Percentiles rank a stretch among this genome's conserved stretches.
These are phyloP conservation scores for Podila epicladia DNA, from an alignment of 192 early-diverging fungal genomes.

Conservation along the genomic window DNA sequence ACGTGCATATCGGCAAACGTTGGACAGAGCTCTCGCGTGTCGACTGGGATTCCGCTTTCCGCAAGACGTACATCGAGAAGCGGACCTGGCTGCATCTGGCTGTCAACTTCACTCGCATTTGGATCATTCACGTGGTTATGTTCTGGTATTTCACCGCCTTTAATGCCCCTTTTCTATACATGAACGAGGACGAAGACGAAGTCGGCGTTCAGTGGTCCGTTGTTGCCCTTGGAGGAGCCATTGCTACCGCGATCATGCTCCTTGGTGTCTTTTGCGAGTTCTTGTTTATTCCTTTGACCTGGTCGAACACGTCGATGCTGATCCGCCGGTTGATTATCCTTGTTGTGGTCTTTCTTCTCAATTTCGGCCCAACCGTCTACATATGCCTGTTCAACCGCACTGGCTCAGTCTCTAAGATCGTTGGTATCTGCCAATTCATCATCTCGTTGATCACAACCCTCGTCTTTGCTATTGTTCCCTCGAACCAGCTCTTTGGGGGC, in stretches of 20 bases:
- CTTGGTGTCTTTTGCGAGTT: constrained; percentile 74
- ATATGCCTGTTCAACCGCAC: constrained; percentile 56
- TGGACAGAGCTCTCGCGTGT: constrained; percentile 70
- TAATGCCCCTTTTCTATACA: constrained; percentile 74
- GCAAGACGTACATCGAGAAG: constrained; percentile 87
- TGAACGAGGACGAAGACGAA: constrained; percentile 54
- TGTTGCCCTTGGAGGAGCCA: constrained; percentile 73
- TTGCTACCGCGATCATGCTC: constrained; percentile 75
- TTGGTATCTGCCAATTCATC: constrained; percentile 75
- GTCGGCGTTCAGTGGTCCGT: constrained; percentile 68
- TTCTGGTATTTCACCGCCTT: constrained; percentile 86
- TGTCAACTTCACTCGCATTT: constrained; percentile 86
- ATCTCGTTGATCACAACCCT: constrained; percentile 73
- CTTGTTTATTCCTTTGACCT: constrained; percentile 72
- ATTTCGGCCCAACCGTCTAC: constrained; percentile 72
- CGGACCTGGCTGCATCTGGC: constrained; percentile 85
- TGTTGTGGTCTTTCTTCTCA: constrained; percentile 66
- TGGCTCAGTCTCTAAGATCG: constrained; percentile 60
- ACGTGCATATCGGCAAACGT: constrained; percentile 66
- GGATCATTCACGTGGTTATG: constrained; percentile 83
- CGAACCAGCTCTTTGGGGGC: constrained; percentile 64
- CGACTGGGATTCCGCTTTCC: constrained; percentile 75
- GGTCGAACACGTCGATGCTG: constrained; percentile 63
- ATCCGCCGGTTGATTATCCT: constrained; percentile 64
- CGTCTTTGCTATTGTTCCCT: constrained; percentile 73